A percentile compares a stretch with the other conserved stretches of the same genome.
Evolutionary conservation across 2,329 filamentous ascomycete species (phyloP).

Genomic region (Aureobasidium sp.): DNA sequence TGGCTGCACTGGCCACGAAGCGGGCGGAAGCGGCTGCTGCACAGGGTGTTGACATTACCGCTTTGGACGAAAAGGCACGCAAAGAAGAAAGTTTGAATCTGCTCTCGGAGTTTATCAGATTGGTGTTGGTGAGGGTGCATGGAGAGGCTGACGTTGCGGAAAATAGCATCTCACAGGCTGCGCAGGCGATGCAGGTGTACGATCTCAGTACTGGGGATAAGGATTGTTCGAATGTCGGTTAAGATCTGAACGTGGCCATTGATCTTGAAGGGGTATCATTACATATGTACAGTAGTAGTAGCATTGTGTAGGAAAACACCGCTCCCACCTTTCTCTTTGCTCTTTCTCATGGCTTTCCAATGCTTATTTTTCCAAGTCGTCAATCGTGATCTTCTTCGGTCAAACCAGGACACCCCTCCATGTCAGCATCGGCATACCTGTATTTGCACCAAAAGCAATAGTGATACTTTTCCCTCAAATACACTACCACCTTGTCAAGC

Average conservation of each 20-base stretch:
- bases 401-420: constrained; percentile 85
- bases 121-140: constrained; percentile 13
- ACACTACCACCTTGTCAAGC: constrained; percentile 57
- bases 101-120: constrained; percentile 15
- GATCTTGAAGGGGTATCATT: background rate
- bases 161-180: constrained; percentile 4
- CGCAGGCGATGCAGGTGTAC: constrained; percentile 6
- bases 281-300: background rate
- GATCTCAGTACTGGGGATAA: constrained; percentile 12
- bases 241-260: background rate
- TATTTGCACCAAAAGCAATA: constrained; percentile 99
- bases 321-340: background rate
- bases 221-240: constrained; percentile 13
- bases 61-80: background rate
- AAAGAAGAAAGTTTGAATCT: constrained; percentile 15
- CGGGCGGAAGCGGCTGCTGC: constrained; percentile 3
- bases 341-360: background rate
- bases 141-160: constrained; percentile 9
- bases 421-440: constrained; percentile 61
- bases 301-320: background rate
- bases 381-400: constrained; percentile 76
- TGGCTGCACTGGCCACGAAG: background rate
- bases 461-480: constrained; percentile 61
- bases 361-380: constrained; percentile 25
- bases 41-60: constrained; percentile 1